Evolutionary conservation across 1,284 basidiomycete species (phyloP), one percentile per base, ranked within the genome.

Genomic region (Sanghuangporus weigelae): DNA sequence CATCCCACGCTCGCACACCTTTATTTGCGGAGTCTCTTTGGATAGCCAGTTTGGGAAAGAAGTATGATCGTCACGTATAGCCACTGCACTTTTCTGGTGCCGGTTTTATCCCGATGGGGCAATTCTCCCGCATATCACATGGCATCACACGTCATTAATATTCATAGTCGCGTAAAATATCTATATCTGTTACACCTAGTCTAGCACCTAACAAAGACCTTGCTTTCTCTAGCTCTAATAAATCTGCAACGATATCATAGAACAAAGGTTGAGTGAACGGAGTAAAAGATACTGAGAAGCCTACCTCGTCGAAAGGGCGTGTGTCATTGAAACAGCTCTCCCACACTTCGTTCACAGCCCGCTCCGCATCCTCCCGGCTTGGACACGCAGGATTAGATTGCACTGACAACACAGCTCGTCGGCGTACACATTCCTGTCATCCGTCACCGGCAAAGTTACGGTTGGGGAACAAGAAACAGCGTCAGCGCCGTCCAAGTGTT

Each of bases 261-360:
- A 46, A 21, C 36, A 51, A 49, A n/a, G 46, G 38, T 8, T 23
- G 31, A n/a, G 10, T 12, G 48, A 60, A 53, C 42, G 26, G 5
- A 31, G 26, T 31, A 4, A n/a, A n/a, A n/a, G n/a, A n/a, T n/a
- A n/a, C n/a, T n/a, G n/a, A n/a, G n/a, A n/a, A n/a, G n/a, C n/a
- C 65, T 68, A 96, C 93, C 86, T 98, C 95, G 75, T 98, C 96
- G 75, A 98, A 99, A 7, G 96, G 96, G 68, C 96, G 79, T 7
- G 96, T 98, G 74, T 99, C 96, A 56, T 84, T 87, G 77, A 95
- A 96, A 76, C 96, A 99, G 70, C 92, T 94, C 70, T 95, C 92
- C 89, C 92, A 99, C 51, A 98, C 96, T 74, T 98, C 93, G 69
- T 98, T 96, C 57, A 98, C 96, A 2, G 87, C 93, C 63, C 84